These are phyloP conservation scores for Arthrobotrys conoides DNA, from an alignment of 2,329 filamentous ascomycete species.

Conservation along the genomic window DNA sequence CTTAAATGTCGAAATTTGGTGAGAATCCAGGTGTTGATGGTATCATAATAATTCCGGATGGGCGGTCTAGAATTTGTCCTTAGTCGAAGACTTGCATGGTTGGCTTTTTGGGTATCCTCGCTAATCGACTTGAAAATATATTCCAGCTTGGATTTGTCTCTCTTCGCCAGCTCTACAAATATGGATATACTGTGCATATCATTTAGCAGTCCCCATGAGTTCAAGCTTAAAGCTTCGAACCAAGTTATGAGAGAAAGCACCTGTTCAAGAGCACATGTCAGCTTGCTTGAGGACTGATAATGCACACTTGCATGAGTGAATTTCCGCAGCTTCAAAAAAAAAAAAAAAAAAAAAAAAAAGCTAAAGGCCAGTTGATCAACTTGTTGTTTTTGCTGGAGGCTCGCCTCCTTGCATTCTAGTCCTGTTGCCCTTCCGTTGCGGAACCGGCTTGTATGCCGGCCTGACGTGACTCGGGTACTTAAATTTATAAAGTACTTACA, in stretches of 20 bases:
- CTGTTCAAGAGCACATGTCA: slow-evolving; percentile 14
- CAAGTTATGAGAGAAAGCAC: background rate
- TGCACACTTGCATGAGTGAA: slow-evolving; percentile 4
- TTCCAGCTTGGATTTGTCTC: background rate
- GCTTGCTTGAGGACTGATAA: background rate
- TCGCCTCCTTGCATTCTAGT: slow-evolving; percentile 38
- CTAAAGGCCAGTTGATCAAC: background rate
- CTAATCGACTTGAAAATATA: slow-evolving; percentile 27
- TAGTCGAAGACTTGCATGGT: slow-evolving; percentile 9
- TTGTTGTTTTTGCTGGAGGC: background rate
- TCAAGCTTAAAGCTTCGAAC: background rate
- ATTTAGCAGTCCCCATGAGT: background rate
- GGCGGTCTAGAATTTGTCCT: slow-evolving; percentile 23
- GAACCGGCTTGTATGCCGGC: slow-evolving; percentile 39
- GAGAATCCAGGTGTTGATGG: background rate
- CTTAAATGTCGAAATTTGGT: no score
- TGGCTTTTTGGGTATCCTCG: slow-evolving; percentile 29
- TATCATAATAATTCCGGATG: slow-evolving; percentile 3
- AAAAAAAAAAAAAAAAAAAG: no score
- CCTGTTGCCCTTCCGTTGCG: slow-evolving; percentile 43
- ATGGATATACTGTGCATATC: background rate
- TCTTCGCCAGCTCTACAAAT: background rate
- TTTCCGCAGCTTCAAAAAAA: background rate
- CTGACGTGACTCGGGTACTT: slow-evolving; percentile 19
- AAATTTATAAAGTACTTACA: no score